These are phyloP conservation scores for Aspergillus glaucus DNA, from an alignment of 2,329 filamentous ascomycete species.

Conservation along the genomic window DNA sequence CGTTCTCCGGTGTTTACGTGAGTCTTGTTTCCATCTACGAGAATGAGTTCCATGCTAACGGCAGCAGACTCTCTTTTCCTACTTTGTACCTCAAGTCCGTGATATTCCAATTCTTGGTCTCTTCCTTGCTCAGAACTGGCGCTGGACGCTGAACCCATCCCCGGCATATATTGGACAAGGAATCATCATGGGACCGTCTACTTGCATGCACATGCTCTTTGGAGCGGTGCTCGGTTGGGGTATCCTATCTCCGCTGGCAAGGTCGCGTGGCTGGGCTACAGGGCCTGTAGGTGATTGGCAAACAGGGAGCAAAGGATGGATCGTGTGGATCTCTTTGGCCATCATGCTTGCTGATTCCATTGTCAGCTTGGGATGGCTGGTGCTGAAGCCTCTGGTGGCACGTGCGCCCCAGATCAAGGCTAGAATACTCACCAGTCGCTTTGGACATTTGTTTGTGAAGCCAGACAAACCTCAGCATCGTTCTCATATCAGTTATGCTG, in stretches of 20 bases:
- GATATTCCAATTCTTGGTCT: conserved; percentile 81
- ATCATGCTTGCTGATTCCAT: conserved; percentile 96
- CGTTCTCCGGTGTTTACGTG: conserved; percentile 51
- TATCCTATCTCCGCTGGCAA: conserved; percentile 80
- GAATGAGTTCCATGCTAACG: conserved; percentile 8
- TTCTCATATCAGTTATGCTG: conserved; percentile 27
- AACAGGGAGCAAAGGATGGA: conserved; percentile 92
- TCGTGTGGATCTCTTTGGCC: conserved; percentile 90
- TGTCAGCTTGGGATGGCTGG: conserved; percentile 75
- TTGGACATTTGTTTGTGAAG: conserved; percentile 21
- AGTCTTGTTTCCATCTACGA: conserved; percentile 14
- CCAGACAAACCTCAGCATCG: conserved; percentile 9
- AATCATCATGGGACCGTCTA: conserved; percentile 96
- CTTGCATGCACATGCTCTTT: conserved; percentile 90
- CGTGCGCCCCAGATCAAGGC: conserved; percentile 36
- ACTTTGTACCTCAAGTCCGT: conserved; percentile 80
- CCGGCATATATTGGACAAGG: conserved; percentile 97
- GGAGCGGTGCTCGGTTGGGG: conserved; percentile 89
- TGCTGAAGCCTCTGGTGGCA: conserved; percentile 56
- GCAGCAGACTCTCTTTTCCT: conserved; percentile 71
- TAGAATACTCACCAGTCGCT: conserved; percentile 21
- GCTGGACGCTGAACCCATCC: conserved; percentile 94
- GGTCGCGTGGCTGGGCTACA: conserved; percentile 79
- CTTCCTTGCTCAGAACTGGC: conserved; percentile 68
- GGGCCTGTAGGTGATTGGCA: conserved; percentile 85